These are phyloP conservation scores for Periconia digitata DNA, from an alignment of 2,329 filamentous ascomycete species.

Conservation along the genomic window DNA sequence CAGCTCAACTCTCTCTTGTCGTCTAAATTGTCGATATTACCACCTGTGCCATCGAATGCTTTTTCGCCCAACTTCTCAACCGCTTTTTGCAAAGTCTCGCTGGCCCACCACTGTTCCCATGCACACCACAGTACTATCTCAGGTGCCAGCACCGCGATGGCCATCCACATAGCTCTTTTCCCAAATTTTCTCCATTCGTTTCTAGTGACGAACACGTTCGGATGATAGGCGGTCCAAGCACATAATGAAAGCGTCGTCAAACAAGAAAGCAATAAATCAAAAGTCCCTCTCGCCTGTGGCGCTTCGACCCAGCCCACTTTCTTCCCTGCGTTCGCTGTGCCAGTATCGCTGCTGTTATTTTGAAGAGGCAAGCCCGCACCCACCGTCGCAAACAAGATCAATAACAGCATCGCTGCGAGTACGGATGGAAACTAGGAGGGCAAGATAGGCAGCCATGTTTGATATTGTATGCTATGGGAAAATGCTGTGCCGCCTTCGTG, in stretches of 20 bases:
- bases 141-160: slow-evolving; percentile 19
- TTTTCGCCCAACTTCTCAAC: slow-evolving; percentile 4
- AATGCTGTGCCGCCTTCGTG: neutral
- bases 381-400: neutral
- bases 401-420: too few relatives aligned
- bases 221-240: slow-evolving; percentile 30
- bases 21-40: too few relatives aligned
- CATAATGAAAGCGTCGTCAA: slow-evolving; percentile 25
- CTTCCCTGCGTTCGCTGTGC: neutral
- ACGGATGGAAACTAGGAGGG: neutral
- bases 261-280: slow-evolving; percentile 21
- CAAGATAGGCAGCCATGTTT: neutral
- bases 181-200: neutral
- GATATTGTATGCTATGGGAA: neutral
- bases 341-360: neutral
- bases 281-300: slow-evolving; percentile 22
- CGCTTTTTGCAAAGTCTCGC: slow-evolving; percentile 7
- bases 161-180: slow-evolving; percentile 20
- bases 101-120: slow-evolving; percentile 25
- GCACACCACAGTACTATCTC: slow-evolving; percentile 25
- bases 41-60: slow-evolving; percentile 2
- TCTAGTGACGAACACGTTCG: slow-evolving; percentile 15
- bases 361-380: neutral
- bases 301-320: slow-evolving; percentile 17
- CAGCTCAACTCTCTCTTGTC: too few relatives aligned